Base-by-base conservation (phyloP, 345 rosid genomes). In the Populus tremula region DNA sequence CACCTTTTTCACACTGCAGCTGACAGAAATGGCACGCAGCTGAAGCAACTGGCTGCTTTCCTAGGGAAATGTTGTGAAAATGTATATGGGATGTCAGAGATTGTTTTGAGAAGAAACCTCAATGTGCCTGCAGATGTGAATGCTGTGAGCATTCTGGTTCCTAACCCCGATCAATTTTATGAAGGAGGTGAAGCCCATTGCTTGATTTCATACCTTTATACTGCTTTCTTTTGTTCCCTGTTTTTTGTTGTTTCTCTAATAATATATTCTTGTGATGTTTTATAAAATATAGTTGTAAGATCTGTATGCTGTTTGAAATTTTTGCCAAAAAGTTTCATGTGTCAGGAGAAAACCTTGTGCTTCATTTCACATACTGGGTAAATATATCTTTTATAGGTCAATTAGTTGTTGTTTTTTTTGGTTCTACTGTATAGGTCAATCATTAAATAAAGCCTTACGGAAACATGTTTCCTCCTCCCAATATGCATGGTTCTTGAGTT, bases 131-230 rank as follows among this genome's bases (percentile, higher is more conserved):
- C 89, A 56, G 98, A 93, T 74, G 76, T 71, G 66, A 94, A 91
- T 87, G 97, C 97, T 74, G 97, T 93, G 71, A 88, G 94, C 78
- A 76, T 93, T 80, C 87, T 89, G 82, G 90, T 93, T 84, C 80
- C 87, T 61, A 84, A 90, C 82, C 92, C 97, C 43, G 89, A 89
- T 78, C 79, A 85, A 75, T 73, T 65, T 59, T 79, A 85, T 67
- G 76, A 65, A 76, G 90, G 85, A 78, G 97, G 97, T 91, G 80
- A 79, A 81, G 23, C 63, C n/a, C 5, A 35, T 75, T 77, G 54
- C 72, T 77, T 67, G 33, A 75, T 20, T 41, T 56, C 39, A 66
- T 25, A 5, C 20, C 36, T 29, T 6, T 53, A 18, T 13, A 31
- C 14, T 2, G 61, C 31, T 16, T 53, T 63, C 25, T 12, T 41